Conservation (phyloP, 2,329 filamentous ascomycete species). For the Gnomoniopsis sp. region DNA sequence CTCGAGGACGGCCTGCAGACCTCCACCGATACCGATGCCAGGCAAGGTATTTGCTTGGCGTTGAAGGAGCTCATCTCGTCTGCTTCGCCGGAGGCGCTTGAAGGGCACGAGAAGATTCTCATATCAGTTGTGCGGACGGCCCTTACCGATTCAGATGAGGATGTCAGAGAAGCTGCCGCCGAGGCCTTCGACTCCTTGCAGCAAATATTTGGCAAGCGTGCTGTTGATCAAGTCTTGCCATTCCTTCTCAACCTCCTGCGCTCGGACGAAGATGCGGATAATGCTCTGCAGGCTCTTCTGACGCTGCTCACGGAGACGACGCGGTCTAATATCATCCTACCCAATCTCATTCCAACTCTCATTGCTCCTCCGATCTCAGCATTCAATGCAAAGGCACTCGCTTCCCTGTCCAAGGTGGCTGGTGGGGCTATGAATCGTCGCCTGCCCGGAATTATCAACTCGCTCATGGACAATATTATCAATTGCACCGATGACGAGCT, state of each 20-base stretch:
- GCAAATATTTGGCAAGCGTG: slow-evolving; percentile 88
- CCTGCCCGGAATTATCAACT: slow-evolving; percentile 85
- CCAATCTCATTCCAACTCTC: slow-evolving; percentile 91
- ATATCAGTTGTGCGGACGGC: slow-evolving; percentile 93
- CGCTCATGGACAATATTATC: slow-evolving; percentile 90
- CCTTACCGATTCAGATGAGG: slow-evolving; percentile 81
- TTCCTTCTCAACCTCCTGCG: slow-evolving; percentile 87
- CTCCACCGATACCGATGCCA: slow-evolving; percentile 86
- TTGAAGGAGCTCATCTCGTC: slow-evolving; percentile 90
- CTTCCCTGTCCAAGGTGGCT: slow-evolving; percentile 89
- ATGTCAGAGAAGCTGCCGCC: slow-evolving; percentile 91
- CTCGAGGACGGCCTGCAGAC: slow-evolving; percentile 87
- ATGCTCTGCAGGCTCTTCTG: slow-evolving; percentile 86
- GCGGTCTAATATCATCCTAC: slow-evolving; percentile 92
- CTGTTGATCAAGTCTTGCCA: slow-evolving; percentile 92
- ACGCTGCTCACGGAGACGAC: slow-evolving; percentile 92
- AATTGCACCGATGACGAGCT: slow-evolving; percentile 71
- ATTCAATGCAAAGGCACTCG: slow-evolving; percentile 92
- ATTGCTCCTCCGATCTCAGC: slow-evolving; percentile 85
- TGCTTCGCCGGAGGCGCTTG: slow-evolving; percentile 81
- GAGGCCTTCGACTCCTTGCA: slow-evolving; percentile 96
- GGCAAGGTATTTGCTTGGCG: slow-evolving; percentile 96
- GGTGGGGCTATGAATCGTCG: slow-evolving; percentile 86
- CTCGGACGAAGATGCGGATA: slow-evolving; percentile 81
- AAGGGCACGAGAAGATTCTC: slow-evolving; percentile 91